Conservation (phyloP, 371 early-diverging fungal genomes). For the Mortierella polycephala region DNA sequence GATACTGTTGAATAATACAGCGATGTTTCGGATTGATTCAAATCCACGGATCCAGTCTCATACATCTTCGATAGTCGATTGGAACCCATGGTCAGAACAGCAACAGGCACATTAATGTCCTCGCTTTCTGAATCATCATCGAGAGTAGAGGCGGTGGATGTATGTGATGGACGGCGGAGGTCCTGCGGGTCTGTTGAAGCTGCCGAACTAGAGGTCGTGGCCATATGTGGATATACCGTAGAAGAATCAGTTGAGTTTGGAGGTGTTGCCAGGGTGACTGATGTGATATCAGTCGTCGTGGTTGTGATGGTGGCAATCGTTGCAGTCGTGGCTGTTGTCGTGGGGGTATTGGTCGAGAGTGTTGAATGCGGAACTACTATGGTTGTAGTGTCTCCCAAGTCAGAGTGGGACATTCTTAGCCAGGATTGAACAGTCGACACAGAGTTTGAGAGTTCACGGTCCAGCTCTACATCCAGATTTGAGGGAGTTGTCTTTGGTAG, state of each 20-base stretch:
- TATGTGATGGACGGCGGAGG: conserved; percentile 26
- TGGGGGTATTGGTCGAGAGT: background rate
- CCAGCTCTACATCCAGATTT: conserved; percentile 11
- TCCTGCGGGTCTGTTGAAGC: background rate
- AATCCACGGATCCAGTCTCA: conserved; percentile 22
- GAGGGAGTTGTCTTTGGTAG: conserved; percentile 4
- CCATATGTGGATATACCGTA: too few relatives aligned
- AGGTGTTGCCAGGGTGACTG: background rate
- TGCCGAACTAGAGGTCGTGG: background rate
- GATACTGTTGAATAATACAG: conserved; percentile 23
- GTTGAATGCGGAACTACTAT: background rate
- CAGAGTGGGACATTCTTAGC: conserved; percentile 20
- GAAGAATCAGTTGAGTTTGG: conserved; percentile 1
- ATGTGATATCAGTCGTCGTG: background rate
- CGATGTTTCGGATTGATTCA: conserved; percentile 23
- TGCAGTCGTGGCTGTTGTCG: background rate
- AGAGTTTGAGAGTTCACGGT: conserved; percentile 23
- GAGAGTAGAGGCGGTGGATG: conserved; percentile 13
- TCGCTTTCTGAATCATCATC: conserved; percentile 41
- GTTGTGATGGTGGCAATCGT: too few relatives aligned
- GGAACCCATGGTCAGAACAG: conserved; percentile 20
- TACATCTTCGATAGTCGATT: conserved; percentile 36
- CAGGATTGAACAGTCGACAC: conserved; percentile 37
- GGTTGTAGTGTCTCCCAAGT: background rate
- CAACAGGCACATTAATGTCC: conserved; percentile 16